Evolutionary conservation across 164 flowering plant species (phyloP).

Genomic region (Nymphaea thermarum): DNA sequence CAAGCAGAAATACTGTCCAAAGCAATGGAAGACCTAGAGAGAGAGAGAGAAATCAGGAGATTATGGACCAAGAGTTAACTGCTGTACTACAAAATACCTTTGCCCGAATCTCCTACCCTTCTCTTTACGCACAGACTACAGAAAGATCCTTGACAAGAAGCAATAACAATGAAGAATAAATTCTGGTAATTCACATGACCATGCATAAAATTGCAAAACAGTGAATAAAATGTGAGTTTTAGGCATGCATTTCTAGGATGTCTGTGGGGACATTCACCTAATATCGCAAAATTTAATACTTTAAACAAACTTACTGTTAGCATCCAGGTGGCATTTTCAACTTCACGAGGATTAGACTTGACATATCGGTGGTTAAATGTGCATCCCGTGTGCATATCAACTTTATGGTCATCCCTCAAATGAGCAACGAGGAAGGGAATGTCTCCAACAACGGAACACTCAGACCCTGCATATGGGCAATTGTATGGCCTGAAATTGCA

Average conservation of each 20-base stretch:
- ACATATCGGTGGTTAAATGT: conserved; percentile 93
- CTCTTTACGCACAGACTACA: too few species aligned
- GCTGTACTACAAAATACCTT: background rate
- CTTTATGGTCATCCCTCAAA: conserved; percentile 90
- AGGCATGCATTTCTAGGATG: too few species aligned
- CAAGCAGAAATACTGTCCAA: conserved; percentile 92
- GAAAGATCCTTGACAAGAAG: too few species aligned
- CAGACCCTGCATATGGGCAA: conserved; percentile 84
- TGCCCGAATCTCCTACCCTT: too few species aligned
- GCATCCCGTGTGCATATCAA: conserved; percentile 91
- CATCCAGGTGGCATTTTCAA: conserved; percentile 96
- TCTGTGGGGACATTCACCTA: background rate
- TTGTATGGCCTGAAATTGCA: conserved; percentile 51
- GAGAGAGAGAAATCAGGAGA: background rate
- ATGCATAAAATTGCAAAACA: too few species aligned
- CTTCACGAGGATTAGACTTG: conserved; percentile 90
- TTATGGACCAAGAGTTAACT: background rate
- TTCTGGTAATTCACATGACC: too few species aligned
- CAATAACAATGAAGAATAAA: too few species aligned
- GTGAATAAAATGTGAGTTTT: too few species aligned
- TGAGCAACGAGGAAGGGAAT: conserved; percentile 78
- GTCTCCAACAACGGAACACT: conserved; percentile 74
- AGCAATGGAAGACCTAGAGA: conserved; percentile 77
- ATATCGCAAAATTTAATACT: background rate
- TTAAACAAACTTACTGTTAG: conserved; percentile 46